Evolutionary conservation across 225 moss, liverwort and hornwort genomes (phyloP), one percentile per base, ranked within the genome.

Genomic region (Pleurozium schreberi): DNA sequence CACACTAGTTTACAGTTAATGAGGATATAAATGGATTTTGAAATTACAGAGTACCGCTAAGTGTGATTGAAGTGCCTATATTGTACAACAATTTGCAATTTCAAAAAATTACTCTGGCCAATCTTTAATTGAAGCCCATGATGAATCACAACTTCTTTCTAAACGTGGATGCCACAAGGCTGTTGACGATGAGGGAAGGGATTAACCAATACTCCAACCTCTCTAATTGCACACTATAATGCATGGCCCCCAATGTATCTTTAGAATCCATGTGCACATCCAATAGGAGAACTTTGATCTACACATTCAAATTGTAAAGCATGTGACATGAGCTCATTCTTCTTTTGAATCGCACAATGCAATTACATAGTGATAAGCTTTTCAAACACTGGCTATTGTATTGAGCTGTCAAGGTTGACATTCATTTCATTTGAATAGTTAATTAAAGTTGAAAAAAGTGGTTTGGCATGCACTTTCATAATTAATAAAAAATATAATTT

Each of bases 371-470:
- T 11, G 75, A 28, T 49, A 57, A 18, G 18, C 5, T 58, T 36
- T 38, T 17, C 4, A 17, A 78, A 55, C 23, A 22, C 31, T 19
- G 30, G 7, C 7, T 43, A 30, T 4, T 2, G 0, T 10, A 68
- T 27, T 3, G 2, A 4, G 10, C 6, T 28, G 4, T 43, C 6
- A 28, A 1, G 17, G 30, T 30, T 0, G 0, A 6, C 2, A 30
- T 45, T 47, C 10, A 30, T 18, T 5, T 18, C 31, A 18, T n/a
- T n/a, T n/a, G n/a, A 74, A 31, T 11, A 47, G 11, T 30, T 47
- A 30, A 6, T 11, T 6, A 6, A 30, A 47, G 4, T 18, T 30
- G 18, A 18, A 3, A 74, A 73, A 11, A 30, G 10, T 6, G 2
- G 10, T 10, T 17, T 1, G 3, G 2, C 0, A 45, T 0, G 30